Evolutionary conservation across 257 asterid genomes (phyloP).

Genomic region (Solanum okadae): DNA sequence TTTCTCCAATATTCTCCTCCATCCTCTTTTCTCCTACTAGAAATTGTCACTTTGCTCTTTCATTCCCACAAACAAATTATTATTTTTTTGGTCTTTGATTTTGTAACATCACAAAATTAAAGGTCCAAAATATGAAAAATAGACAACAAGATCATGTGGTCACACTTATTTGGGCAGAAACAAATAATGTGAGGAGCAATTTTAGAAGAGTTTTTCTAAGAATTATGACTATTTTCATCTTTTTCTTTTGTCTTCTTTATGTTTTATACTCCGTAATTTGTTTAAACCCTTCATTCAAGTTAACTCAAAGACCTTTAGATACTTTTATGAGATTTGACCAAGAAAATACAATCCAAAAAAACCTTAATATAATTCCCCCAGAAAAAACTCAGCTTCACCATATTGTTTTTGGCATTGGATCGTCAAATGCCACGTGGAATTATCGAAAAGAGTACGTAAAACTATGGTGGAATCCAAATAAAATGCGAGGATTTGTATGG

Average conservation of each 20-base stretch:
- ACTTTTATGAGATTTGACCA: not conserved
- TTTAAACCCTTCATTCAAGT: not conserved
- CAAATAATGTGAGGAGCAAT: not conserved
- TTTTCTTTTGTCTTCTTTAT: constrained; percentile 6
- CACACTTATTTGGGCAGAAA: not conserved
- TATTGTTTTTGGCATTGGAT: constrained; percentile 36
- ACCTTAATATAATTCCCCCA: not conserved
- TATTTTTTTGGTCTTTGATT: not conserved
- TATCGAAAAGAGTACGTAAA: constrained; percentile 23
- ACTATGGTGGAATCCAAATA: constrained; percentile 21
- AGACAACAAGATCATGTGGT: not conserved
- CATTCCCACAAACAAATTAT: not conserved
- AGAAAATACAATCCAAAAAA: not conserved
- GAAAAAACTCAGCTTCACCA: constrained; percentile 23
- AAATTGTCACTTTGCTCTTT: not conserved
- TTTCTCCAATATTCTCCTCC: not conserved
- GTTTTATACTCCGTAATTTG: not conserved
- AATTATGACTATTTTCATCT: not conserved
- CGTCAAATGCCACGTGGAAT: constrained; percentile 24
- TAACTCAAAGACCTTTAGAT: not conserved
- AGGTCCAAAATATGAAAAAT: not conserved
- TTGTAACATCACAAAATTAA: not conserved
- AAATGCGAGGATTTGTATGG: constrained; percentile 34
- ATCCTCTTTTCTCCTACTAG: not conserved
- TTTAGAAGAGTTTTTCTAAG: not conserved